Base-by-base conservation (phyloP, 257 asterid species). In the Capsicum chinense region DNA sequence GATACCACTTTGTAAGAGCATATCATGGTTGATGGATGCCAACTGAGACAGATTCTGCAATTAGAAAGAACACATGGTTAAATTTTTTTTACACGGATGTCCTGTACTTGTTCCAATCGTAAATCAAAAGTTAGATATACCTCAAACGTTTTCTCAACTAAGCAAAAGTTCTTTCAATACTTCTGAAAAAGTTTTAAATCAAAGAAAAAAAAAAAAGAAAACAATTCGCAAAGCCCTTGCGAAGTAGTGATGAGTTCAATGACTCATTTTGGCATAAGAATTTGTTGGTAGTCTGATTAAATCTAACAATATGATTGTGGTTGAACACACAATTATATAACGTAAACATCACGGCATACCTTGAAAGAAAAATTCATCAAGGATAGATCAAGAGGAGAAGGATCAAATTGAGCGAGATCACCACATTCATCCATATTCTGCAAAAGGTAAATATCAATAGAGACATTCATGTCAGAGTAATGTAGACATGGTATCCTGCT, bases 41-140 rank as follows among this genome's bases (percentile, higher is more conserved):
- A 95, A 88, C 90, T 94, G 99, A 6, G 99, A 95, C 88, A 92
- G 83, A 87, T 94, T 95, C 99, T 95, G 99, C 88, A 19, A 68
- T 62, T 9, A 57, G 79, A 70, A 60, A 57, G 79, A 70, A 60
- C 15, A 33, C 33, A 21, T 5, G 58, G 79, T 70, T 44, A 80
- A 15, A 19, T 54, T 44, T 15, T 54, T 9, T 54, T 15, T 7
- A 26, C 54, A 35, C 14, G 63, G 56, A 50, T 21, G 50, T 50
- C 14, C 14, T 9, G 19, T 52, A 50, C 62, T 50, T 76, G 59
- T 21, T 50, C 11, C 47, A 33, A 76, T 69, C 56, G 56, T 15
- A 14, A 13, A 83, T 83, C 82, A 70, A 70, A 70, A 10, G 47
- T 33, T 15, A 42, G 39, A 70, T 17, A 68, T 57, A 80, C n/a